Base-by-base conservation (phyloP, 345 rosid species). In the Brassica carinata region DNA sequence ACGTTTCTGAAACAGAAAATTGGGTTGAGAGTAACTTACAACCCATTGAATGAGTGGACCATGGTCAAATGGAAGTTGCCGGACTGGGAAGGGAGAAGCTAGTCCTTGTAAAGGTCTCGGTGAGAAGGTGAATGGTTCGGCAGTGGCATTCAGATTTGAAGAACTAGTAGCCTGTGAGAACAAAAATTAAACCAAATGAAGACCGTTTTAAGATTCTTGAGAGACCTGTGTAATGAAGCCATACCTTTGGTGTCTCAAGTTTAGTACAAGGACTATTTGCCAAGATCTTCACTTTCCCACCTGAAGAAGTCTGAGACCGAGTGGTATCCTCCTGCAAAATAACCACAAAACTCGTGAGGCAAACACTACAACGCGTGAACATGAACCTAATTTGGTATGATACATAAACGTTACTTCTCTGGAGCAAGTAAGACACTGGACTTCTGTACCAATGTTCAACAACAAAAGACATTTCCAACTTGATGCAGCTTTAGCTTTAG, bases 241-340 rank as follows among this genome's bases (percentile, higher is more conserved):
- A 48, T 62, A 80, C 79, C 83, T 80, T 69, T 74, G 75, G 83
- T 63, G 64, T 62, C 17, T 63, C 69, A 27, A 15, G 17, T 40
- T 74, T 29, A 5, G 70, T 74, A 62, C 17, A 27, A 15, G 69
- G 74, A 73, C 63, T 73, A 67, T 17, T 36, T 74, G 34, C 75
- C 63, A 68, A 26, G 29, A 68, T 51, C 64, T 79, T 75, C 64
- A 7, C 71, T n/a, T 80, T 34, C 3, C 34, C 83, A 80, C 14
- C 71, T 74, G 71, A 80, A 68, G 66, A 51, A 10, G 55, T 53
- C 72, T 74, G 79, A 51, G 83, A 75, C 48, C 9, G 61, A 63
- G 51, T 62, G 27, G 33, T 15, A 48, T 74, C 83, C 83, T 80
- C 57, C 57, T 51, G 67, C 64, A 43, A 58, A 74, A 67, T 27